Percentiles rank a stretch among this genome's conserved stretches.
phyloP scores from a whole-genome alignment of 2,329 filamentous ascomycete genomes.

The Dothideomycetidae sp. region DNA sequence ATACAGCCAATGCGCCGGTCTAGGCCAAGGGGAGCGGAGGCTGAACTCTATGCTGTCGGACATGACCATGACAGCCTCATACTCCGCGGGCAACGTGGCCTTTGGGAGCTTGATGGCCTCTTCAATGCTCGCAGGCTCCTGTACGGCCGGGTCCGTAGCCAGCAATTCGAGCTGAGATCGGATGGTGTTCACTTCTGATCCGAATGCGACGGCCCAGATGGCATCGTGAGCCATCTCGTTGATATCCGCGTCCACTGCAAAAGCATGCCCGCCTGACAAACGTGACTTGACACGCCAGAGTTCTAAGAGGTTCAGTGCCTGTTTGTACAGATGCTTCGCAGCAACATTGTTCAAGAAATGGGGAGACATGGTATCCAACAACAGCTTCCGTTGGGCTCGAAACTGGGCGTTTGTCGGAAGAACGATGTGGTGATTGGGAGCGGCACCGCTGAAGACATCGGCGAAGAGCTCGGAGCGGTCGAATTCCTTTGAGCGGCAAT shows the following conservation, averaged over 20 bases:
- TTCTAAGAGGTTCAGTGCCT: conserved; percentile 15
- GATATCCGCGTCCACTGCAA: conserved; percentile 24
- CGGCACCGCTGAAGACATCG: conserved; percentile 15
- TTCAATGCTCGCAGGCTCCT: conserved; percentile 9
- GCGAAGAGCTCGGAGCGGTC: conserved; percentile 27
- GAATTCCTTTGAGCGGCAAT: conserved; percentile 32
- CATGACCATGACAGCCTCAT: conserved; percentile 15
- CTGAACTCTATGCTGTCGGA: conserved; percentile 14
- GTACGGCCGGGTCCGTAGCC: conserved; percentile 6
- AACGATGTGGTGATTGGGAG: conserved; percentile 16
- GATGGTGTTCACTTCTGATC: conserved; percentile 21
- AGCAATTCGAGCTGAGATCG: conserved; percentile 12
- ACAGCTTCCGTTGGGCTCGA: conserved; percentile 16
- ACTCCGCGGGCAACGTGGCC: conserved; percentile 14
- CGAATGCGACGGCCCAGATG: conserved; percentile 27
- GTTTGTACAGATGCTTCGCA: conserved; percentile 18
- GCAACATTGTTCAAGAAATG: conserved; percentile 18
- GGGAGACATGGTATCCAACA: conserved; percentile 19
- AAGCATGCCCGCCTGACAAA: conserved; percentile 21
- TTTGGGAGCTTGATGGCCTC: conserved; percentile 13
- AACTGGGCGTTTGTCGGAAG: conserved; percentile 15
- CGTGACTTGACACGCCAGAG: conserved; percentile 21
- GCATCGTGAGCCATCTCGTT: conserved; percentile 25
- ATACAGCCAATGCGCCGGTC: conserved; percentile 15
- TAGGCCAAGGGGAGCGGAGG: conserved; percentile 15